Base-by-base conservation (phyloP, 805 yeast species). In the Naumovozyma dairenensis region DNA sequence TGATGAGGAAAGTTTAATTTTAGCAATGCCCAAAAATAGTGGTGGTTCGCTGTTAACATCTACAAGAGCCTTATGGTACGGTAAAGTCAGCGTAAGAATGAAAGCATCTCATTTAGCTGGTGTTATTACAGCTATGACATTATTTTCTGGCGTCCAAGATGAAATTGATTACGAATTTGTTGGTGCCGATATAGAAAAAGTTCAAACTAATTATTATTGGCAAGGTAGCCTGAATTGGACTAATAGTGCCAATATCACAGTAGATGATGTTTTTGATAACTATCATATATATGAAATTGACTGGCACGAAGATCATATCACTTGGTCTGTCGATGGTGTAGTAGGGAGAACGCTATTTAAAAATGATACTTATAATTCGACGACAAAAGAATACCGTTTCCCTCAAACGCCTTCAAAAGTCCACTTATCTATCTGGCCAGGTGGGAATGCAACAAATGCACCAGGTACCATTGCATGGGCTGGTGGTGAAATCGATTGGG, bases 141-240 rank as follows among this genome's bases (percentile, higher is more conserved):
- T 84, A 33, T 79, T 74, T 59, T 82, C 94, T 6, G 81, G 82
- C 53, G 84, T 79, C 27, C 76, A 82, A 66, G 96, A 86, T 65
- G 96, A 87, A 68, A 71, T 86, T 48, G 96, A 87, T 70, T 77
- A 61, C 52, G 96, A 87, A 64, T 79, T 76, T 46, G 79, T 85
- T 42, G 97, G 97, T 38, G 71, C 71, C 49, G 73, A 80, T 50
- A 59, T 82, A 49, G 67, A 69, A 21, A 54, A 59, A 16, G 82
- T 77, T 2, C 87, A 87, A 66, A 66, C 86, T 18, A 87, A 87
- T 62, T 86, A 55, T 67, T 87, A 82, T 65, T 76, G 72, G 56
- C 76, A 80, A 54, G 96, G 89, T 57, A 57, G 64, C 21, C 64
- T 76, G 51, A 72, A 82, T 65, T 82, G 75, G 58, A 66, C 77